Conservation (phyloP, 2,329 filamentous ascomycete genomes). For the Aschersonia sp. region DNA sequence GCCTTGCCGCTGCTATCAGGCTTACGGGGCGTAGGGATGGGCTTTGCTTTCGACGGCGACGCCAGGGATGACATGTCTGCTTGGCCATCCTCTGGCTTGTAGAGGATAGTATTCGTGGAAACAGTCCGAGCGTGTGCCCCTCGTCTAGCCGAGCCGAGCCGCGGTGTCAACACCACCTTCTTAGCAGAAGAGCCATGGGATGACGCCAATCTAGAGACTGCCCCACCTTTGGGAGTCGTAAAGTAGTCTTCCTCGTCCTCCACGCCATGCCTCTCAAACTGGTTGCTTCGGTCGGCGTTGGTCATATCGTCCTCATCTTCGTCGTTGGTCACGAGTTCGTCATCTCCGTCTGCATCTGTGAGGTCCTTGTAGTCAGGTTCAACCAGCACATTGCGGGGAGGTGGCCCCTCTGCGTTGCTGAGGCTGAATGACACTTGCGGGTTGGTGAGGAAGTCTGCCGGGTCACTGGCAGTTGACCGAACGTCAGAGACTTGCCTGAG, state of each 20-base stretch:
- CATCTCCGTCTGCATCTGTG: slow-evolving; percentile 77
- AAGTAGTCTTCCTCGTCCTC: slow-evolving; percentile 36
- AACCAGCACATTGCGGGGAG: slow-evolving; percentile 19
- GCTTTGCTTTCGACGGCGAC: slow-evolving; percentile 20
- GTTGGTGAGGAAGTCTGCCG: slow-evolving; percentile 46
- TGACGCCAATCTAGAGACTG: slow-evolving; percentile 21
- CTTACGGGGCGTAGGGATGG: slow-evolving; percentile 13
- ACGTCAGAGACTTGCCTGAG: slow-evolving; percentile 38
- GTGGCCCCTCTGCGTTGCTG: slow-evolving; percentile 18
- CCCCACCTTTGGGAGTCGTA: slow-evolving; percentile 30
- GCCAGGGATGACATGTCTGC: slow-evolving; percentile 25
- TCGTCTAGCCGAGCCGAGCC: slow-evolving; percentile 18
- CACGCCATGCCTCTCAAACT: slow-evolving; percentile 11
- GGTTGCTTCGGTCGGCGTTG: slow-evolving; percentile 21
- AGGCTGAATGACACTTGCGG: slow-evolving; percentile 19
- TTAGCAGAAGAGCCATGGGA: slow-evolving; percentile 18
- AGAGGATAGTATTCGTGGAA: slow-evolving; percentile 74
- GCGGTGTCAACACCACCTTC: slow-evolving; percentile 13
- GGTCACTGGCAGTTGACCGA: slow-evolving; percentile 47
- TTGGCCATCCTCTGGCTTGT: slow-evolving; percentile 47
- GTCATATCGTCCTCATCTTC: slow-evolving; percentile 46
- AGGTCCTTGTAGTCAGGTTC: slow-evolving; percentile 38
- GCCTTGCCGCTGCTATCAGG: slow-evolving; percentile 22
- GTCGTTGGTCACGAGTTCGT: slow-evolving; percentile 74
- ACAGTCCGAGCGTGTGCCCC: slow-evolving; percentile 54